Conservation (phyloP, 2,329 filamentous ascomycete species). For the Exophiala sideris region DNA sequence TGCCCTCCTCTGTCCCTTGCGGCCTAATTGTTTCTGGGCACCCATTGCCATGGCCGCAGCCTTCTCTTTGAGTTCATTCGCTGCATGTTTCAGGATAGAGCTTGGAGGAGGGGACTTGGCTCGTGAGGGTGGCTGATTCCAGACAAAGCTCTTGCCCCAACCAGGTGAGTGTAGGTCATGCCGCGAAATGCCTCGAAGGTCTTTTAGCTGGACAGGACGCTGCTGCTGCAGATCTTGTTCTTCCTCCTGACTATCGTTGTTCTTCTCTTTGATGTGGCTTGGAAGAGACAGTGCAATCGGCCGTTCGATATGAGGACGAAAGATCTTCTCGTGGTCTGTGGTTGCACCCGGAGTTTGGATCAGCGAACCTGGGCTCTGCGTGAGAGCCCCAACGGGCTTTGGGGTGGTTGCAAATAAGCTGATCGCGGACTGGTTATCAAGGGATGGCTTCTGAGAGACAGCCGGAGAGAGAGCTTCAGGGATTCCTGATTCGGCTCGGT, state of each 20-base stretch:
- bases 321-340: conserved; percentile 43
- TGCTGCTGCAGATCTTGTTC: conserved; percentile 38
- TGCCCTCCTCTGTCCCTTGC: conserved; percentile 12
- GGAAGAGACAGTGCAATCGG: conserved; percentile 21
- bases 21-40: not conserved
- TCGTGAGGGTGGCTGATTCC: conserved; percentile 75
- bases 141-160: conserved; percentile 65
- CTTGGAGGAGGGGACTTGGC: conserved; percentile 71
- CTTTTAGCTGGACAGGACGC: conserved; percentile 42
- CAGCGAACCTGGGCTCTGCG: conserved; percentile 14
- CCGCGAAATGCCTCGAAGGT: conserved; percentile 58
- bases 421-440: conserved; percentile 5
- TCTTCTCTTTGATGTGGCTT: conserved; percentile 5
- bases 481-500: not conserved
- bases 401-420: conserved; percentile 19
- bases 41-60: conserved; percentile 7
- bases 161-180: conserved; percentile 71
- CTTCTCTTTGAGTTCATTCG: conserved; percentile 15
- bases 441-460: conserved; percentile 2
- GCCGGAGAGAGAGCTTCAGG: not conserved
- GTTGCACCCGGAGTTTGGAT: conserved; percentile 40
- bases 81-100: conserved; percentile 66
- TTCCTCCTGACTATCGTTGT: conserved; percentile 48
- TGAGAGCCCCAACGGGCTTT: not conserved
- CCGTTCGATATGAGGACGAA: conserved; percentile 28